A percentile compares a stretch with the other conserved stretches of the same genome.
Conservation (phyloP, 352 stramenopile species). For the Globisporangium nodosum region DNA sequence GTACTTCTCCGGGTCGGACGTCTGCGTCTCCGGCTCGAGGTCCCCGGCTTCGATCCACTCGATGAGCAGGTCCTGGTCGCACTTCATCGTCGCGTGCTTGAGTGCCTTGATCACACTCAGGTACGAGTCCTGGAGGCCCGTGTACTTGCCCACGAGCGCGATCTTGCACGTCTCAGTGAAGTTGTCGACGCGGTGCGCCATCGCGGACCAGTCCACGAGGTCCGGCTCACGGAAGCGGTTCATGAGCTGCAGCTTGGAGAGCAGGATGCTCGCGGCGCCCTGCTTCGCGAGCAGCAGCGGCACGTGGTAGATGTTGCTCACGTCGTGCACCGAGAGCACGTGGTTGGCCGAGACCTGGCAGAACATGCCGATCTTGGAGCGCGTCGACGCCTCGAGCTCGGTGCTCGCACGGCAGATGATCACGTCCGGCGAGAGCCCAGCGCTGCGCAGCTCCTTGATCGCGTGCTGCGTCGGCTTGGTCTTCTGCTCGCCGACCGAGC, state of each 20-base stretch:
- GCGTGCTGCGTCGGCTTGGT: conserved; percentile 99
- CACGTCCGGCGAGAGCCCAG: conserved; percentile 95
- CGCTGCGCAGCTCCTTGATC: conserved; percentile 96
- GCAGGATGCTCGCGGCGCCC: conserved; percentile 90
- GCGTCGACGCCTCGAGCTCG: conserved; percentile 90
- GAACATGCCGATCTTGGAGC: conserved; percentile 98
- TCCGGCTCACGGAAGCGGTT: conserved; percentile 75
- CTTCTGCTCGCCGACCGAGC: conserved; percentile 99
- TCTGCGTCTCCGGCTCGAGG: conserved; percentile 85
- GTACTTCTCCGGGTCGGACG: conserved; percentile 65
- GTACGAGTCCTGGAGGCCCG: conserved; percentile 98
- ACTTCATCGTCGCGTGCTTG: conserved; percentile 94
- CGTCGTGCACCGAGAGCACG: conserved; percentile 98
- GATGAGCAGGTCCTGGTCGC: conserved; percentile 91
- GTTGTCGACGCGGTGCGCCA: conserved; percentile 93
- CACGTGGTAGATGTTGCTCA: conserved; percentile 99
- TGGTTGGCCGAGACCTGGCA: conserved; percentile 94
- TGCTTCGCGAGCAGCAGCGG: conserved; percentile 96
- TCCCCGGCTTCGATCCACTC: conserved; percentile 98
- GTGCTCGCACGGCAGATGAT: conserved; percentile 96
- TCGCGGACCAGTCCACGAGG: conserved; percentile 77
- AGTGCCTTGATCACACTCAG: conserved; percentile 97
- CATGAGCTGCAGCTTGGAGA: conserved; percentile 92
- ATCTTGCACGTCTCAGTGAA: conserved; percentile 93
- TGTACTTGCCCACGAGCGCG: conserved; percentile 99